phyloP scores from a whole-genome alignment of 1,284 basidiomycete genomes.

The Xanthoconium separans region DNA sequence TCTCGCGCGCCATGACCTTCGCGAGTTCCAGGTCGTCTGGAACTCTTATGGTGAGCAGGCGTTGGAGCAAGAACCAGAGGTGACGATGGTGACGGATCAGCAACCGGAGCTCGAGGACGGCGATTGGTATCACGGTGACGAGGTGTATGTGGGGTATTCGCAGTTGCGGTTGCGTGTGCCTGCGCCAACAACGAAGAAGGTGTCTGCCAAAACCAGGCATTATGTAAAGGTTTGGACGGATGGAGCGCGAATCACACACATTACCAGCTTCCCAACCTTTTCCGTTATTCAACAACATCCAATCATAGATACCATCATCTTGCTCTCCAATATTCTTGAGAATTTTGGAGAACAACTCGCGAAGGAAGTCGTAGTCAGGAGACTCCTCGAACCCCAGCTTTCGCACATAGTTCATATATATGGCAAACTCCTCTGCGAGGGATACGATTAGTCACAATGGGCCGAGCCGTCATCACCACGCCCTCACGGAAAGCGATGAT shows the following conservation, averaged over 20 bases:
- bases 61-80: conserved; percentile 63
- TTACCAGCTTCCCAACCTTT: conserved; percentile 86
- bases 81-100: conserved; percentile 52
- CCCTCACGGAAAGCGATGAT: neutral
- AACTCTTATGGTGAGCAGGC: conserved; percentile 59
- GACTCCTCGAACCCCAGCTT: conserved; percentile 95
- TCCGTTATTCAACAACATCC: conserved; percentile 92
- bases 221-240: conserved; percentile 10
- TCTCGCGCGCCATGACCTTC: conserved; percentile 48
- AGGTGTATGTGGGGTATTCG: conserved; percentile 51
- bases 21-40: conserved; percentile 45
- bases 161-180: conserved; percentile 51
- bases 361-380: conserved; percentile 96
- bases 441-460: conserved; percentile 6
- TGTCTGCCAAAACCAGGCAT: conserved; percentile 34
- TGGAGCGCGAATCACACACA: conserved; percentile 41
- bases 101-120: conserved; percentile 39
- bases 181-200: conserved; percentile 48
- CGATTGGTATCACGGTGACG: conserved; percentile 56
- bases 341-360: conserved; percentile 92
- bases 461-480: neutral
- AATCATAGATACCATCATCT: conserved; percentile 95
- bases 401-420: conserved; percentile 97
- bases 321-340: conserved; percentile 86
- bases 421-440: conserved; percentile 84